Evolutionary conservation across 2,329 filamentous ascomycete genomes (phyloP), one percentile per base, ranked within the genome.

Genomic region (Aspergillus latus): DNA sequence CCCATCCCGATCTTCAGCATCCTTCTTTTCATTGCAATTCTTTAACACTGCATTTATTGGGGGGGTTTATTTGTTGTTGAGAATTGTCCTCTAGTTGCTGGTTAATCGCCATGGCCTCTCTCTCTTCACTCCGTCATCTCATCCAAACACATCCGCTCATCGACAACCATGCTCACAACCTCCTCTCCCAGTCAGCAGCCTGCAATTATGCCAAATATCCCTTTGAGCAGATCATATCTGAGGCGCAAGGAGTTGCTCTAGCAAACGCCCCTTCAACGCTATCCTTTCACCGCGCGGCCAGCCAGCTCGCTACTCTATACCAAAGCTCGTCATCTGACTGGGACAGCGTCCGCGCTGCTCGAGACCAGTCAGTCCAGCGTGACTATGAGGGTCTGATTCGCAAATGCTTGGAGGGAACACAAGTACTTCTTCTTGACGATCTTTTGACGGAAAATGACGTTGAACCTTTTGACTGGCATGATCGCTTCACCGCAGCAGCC

Each of bases 381-480:
- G 75, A 82, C 57, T 81, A 83, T 54, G 76, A 84, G 4, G 80
- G 72, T 2, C 85, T 91, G 78, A 78, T 84, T 9, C 78, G 75
- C 44, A 79, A 78, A 59, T 94, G 89, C 64, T 79, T 95, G 4
- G 73, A 83, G 10, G 89, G 89, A 1, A 88, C 90, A 29, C 85
- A 92, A 68, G 84, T 83, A 1, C 78, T 93, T 9, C 78, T 95
- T 1, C 81, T 95, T n/a, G 90, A 94, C 63, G 90, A 94, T 71
- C 87, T 89, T 0, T 74, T 93, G 6, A 80, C 82, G 51, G 75
- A 78, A 11, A 75, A 76, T 2, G 79, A 82, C 6, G 81, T 84
- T 1, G 81, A 88, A 62, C 69, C 78, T 0, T 89, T 84, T 63
- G 67, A 75, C 4, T 88, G 85, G 82, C 87, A 91, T 67, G 81